phyloP scores from a whole-genome alignment of 2,329 filamentous ascomycete genomes.

The Sordariomycetes sp. region DNA sequence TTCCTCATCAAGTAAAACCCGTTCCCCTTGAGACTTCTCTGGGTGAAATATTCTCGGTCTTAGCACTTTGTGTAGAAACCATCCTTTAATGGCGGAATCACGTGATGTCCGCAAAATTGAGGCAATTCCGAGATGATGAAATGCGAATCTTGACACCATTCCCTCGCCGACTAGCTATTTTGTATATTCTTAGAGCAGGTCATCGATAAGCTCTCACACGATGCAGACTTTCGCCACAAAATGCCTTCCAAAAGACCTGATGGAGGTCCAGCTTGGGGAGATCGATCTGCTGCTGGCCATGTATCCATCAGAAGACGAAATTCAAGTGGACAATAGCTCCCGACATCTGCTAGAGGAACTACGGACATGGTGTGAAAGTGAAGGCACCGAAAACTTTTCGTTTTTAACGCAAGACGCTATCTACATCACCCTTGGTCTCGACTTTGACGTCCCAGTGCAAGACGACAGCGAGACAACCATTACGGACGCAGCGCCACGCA shows the following conservation, averaged over 20 bases:
- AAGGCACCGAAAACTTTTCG: conserved; percentile 3
- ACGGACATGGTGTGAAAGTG: conserved; percentile 12
- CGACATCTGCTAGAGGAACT: conserved; percentile 9
- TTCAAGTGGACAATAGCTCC: conserved; percentile 15
- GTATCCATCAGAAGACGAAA: conserved; percentile 31
- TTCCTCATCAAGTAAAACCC: too few species aligned
- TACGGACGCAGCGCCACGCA: neutral
- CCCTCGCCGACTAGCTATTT: too few species aligned
- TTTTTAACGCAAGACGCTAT: conserved; percentile 4
- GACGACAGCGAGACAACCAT: too few species aligned
- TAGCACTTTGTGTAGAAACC: too few species aligned
- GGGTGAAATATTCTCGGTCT: too few species aligned
- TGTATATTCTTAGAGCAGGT: too few species aligned
- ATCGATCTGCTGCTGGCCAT: conserved; percentile 44
- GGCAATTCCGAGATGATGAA: too few species aligned
- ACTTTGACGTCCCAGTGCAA: conserved; percentile 10
- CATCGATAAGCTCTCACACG: too few species aligned
- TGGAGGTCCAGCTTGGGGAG: conserved; percentile 37
- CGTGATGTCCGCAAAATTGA: too few species aligned
- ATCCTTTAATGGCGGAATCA: too few species aligned
- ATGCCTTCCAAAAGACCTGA: conserved; percentile 28
- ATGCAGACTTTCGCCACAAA: conserved; percentile 6
- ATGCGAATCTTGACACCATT: too few species aligned
- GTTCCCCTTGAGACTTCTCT: too few species aligned
- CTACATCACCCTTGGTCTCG: conserved; percentile 15